Base-by-base conservation (phyloP, 495 filamentous ascomycete species). In the Penicillium salamii region DNA sequence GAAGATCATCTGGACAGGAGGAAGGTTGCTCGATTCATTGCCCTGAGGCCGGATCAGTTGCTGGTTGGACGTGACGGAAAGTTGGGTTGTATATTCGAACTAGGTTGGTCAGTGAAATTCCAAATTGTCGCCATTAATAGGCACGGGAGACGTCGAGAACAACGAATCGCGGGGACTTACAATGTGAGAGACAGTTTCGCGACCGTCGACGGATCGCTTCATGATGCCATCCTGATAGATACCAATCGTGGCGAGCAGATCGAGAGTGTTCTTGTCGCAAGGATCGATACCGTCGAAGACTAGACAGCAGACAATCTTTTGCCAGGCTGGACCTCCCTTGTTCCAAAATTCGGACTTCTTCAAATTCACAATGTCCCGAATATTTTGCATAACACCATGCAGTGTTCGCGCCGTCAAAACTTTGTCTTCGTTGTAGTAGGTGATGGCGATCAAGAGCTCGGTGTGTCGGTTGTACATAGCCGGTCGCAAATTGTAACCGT, bases 261-360 rank as follows among this genome's bases (percentile, higher is more conserved):
- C 93, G 14, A 98, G 79, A 3, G 90, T 95, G 66, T 91, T 87
- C 73, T 97, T 97, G 77, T 98, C 92, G 53, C 88, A 92, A 59
- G 95, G 92, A 58, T 96, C 91, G 59, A 98, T 95, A 67, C 93
- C 93, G 67, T 98, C 93, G 53, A 97, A 98, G 33, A 98, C 89
- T 58, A 97, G 71, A 63, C 85, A 88, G 33, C 95, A 90, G 14
- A 97, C 93, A 63, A 98, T 97, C 77, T 98, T 98, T 68, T 98
- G 93, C 93, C 93, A 98, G 31, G 93, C 93, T 14, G 93, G 91
- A 11, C 93, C 93, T 57, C 93, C 93, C 71, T 95, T 95, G 71
- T 96, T 96, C 93, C 93, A 98, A 78, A 98, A 98, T 62, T 95
- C 90, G 5, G 93, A 96, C 67, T 91, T 96, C 72, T 96, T 96